Base-by-base conservation (phyloP, 768 basidiomycete species). In the Termitomyces sp. region DNA sequence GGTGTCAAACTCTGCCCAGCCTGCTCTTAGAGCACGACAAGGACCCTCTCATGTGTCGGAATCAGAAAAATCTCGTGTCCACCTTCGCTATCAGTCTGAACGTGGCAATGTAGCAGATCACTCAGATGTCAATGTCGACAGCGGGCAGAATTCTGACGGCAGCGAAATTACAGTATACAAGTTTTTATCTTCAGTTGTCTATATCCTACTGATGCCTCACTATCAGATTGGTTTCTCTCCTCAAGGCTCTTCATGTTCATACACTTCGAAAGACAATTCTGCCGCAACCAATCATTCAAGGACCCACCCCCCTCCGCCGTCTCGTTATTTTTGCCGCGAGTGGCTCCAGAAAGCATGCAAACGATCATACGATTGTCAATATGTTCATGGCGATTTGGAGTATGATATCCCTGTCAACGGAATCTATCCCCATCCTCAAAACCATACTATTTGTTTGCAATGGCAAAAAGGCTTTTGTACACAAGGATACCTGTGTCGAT, bases 281-380 rank as follows among this genome's bases (percentile, higher is more conserved):
- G 17, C 12, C 10, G 14, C n/a, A 34, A 15, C 6, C 50, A 31
- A 53, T 17, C 46, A 5, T 11, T n/a, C 14, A 56, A 60, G 20
- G 3, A 5, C 52, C 36, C 55, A 32, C n/a, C 62, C 62, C 3
- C 62, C 62, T 20, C 66, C 66, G 10, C 52, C 29, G 10, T 47
- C 11, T 34, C 43, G 15, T 6, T 47, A 36, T 36, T 59, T 63
- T 32, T 67, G 66, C 49, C 60, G 62, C 37, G 1, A 31, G 10
- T 67, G 66, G 66, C 62, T 67, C 9, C 17, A 57, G 37, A 62
- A 65, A 38, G 56, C 61, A 46, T 79, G 78, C 53, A 10, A 6
- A 0, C 48, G 57, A 31, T 63, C 66, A 12, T 45, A 37, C 6
- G 20, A 50, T 2, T 79, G 78, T 45, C 15, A 2, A 2, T 58